Evolutionary conservation across 2,329 filamentous ascomycete species (phyloP).

Genomic region (Dactylonectria macrodidyma): DNA sequence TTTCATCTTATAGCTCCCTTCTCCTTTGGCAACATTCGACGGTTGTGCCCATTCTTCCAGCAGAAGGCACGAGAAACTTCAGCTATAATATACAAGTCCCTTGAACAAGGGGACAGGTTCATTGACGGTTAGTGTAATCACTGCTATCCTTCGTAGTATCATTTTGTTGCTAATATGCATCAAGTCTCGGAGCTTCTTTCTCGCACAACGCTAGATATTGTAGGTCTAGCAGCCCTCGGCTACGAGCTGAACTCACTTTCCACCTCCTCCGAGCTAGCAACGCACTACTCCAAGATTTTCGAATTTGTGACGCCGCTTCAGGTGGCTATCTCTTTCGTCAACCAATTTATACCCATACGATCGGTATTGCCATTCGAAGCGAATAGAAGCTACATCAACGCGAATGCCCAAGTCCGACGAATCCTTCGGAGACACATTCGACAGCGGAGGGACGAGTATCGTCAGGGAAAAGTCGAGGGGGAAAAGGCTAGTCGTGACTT

Average conservation of each 20-base stretch:
- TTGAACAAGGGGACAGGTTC: too few species aligned
- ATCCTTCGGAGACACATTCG: too few species aligned
- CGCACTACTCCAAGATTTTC: not conserved
- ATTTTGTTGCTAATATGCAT: too few species aligned
- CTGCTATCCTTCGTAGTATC: too few species aligned
- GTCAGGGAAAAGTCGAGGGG: too few species aligned
- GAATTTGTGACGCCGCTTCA: not conserved
- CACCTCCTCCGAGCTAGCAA: not conserved
- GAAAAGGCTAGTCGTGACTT: not conserved
- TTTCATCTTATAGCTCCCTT: not conserved
- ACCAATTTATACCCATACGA: slow-evolving; percentile 6
- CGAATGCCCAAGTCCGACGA: too few species aligned
- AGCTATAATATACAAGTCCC: too few species aligned
- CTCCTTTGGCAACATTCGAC: slow-evolving; percentile 3
- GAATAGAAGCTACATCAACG: not conserved
- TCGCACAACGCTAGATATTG: not conserved
- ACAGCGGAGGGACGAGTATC: too few species aligned
- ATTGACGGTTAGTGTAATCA: too few species aligned
- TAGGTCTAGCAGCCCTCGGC: not conserved
- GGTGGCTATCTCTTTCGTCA: not conserved
- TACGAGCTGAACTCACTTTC: not conserved
- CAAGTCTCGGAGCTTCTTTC: not conserved
- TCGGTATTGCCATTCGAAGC: not conserved
- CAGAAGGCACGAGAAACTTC: not conserved
- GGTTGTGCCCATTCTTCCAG: not conserved